A percentile compares a stretch with the other conserved stretches of the same genome.
phyloP scores from a whole-genome alignment of 2,329 filamentous ascomycete species.

The Lachnellula willkommii region DNA sequence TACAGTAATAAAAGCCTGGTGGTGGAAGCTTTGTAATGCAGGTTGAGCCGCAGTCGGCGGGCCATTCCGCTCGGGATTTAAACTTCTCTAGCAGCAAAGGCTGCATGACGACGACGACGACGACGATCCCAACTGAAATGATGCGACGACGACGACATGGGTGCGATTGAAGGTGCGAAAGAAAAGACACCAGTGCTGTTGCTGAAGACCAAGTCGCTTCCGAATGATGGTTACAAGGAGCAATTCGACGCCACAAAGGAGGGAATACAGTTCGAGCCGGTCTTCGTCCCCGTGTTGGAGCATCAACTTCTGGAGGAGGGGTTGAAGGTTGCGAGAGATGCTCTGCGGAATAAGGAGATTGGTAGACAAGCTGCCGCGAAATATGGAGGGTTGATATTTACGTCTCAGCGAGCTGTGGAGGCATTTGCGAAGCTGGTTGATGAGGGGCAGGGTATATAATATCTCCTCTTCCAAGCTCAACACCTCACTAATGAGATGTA shows the following conservation, averaged over 20 bases:
- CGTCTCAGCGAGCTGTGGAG: slow-evolving; percentile 77
- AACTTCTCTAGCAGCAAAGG: background rate
- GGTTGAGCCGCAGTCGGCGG: background rate
- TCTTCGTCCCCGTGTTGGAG: slow-evolving; percentile 72
- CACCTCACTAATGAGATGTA: background rate
- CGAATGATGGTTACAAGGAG: slow-evolving; percentile 67
- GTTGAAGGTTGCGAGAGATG: slow-evolving; percentile 45
- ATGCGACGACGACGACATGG: slow-evolving; percentile 20
- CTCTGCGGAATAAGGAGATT: slow-evolving; percentile 44
- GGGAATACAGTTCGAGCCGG: slow-evolving; percentile 50
- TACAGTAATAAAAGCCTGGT: background rate
- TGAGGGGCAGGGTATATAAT: slow-evolving; percentile 33
- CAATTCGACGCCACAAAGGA: slow-evolving; percentile 48
- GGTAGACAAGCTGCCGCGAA: slow-evolving; percentile 32
- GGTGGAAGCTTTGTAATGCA: slow-evolving; percentile 8
- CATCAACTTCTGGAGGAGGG: slow-evolving; percentile 61
- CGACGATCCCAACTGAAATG: background rate
- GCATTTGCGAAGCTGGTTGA: slow-evolving; percentile 62
- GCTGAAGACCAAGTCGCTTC: slow-evolving; percentile 71
- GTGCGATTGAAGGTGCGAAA: slow-evolving; percentile 6
- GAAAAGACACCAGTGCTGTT: slow-evolving; percentile 56
- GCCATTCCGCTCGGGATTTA: background rate
- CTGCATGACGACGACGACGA: background rate
- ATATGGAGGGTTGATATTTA: slow-evolving; percentile 79
- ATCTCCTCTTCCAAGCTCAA: background rate